A percentile compares a stretch with the other conserved stretches of the same genome.
These are phyloP conservation scores for Pestalotiopsis sp. DNA, from an alignment of 2,329 filamentous ascomycete genomes.

Conservation along the genomic window DNA sequence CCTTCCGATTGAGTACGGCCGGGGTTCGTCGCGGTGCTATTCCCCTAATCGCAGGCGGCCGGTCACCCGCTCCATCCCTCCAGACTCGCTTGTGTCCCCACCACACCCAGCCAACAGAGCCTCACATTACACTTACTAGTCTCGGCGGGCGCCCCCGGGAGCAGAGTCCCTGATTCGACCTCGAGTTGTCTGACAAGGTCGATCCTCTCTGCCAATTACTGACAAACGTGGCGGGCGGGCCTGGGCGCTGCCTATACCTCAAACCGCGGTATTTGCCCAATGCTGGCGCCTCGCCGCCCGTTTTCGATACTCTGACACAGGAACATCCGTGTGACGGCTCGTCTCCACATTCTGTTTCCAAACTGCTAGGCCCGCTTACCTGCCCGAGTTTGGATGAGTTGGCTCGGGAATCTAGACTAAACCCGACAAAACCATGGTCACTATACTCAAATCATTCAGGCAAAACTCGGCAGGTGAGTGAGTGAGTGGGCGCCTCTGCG, in stretches of 20 bases:
- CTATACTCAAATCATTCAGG: not conserved
- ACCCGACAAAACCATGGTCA: not conserved
- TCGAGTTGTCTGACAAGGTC: not conserved
- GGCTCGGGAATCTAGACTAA: not conserved
- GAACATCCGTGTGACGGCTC: not conserved
- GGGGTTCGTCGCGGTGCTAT: slow-evolving; percentile 5
- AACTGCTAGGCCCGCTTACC: not conserved
- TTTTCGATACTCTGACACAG: slow-evolving; percentile 1
- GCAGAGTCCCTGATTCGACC: slow-evolving; percentile 2
- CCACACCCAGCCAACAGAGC: slow-evolving; percentile 7
- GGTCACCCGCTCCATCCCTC: not conserved
- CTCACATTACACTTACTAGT: slow-evolving; percentile 9
- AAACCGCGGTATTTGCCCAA: slow-evolving; percentile 9
- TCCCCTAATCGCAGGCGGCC: slow-evolving; percentile 13
- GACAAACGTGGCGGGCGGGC: not conserved
- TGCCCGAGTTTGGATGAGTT: not conserved
- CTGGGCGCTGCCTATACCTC: slow-evolving; percentile 1
- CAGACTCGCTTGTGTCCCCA: slow-evolving; percentile 1
- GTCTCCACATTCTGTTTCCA: slow-evolving; percentile 5
- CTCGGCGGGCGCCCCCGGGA: not conserved
- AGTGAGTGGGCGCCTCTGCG: not conserved
- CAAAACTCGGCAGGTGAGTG: not conserved
- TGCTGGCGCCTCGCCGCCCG: not conserved
- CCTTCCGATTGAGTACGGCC: slow-evolving; percentile 8
- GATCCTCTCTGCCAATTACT: not conserved